Base-by-base conservation (phyloP, 2,329 filamentous ascomycete genomes). In the Aquanectria penicillioides region DNA sequence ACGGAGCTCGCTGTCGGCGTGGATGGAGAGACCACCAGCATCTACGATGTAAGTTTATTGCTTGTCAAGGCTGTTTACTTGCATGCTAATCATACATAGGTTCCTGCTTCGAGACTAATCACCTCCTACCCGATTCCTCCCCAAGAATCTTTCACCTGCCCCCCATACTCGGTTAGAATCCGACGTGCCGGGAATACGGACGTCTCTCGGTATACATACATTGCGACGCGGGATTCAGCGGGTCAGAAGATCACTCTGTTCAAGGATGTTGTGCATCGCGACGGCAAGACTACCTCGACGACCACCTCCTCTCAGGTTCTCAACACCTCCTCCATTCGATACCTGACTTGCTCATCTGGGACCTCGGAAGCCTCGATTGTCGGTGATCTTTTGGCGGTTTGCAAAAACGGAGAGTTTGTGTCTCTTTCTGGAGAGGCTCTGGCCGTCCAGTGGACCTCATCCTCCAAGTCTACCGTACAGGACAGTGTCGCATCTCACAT, bases 71-170 rank as follows among this genome's bases (percentile, higher is more conserved):
- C 25, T 17, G 26, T 23, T 12, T n/a, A 12, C 12, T 11, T 17
- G 52, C n/a, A 47, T 49, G 22, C 54, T 63, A 49, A 60, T 38
- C 13, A 23, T 22, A 59, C 25, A 57, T 62, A 90, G 87, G 80
- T 89, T 40, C 81, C 86, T 4, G 83, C 85, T 4, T 84, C 86
- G 6, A 81, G 84, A 60, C 77, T 89, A 61, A 81, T 89, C 66
- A 89, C 87, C 6, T 89, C 87, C 2, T 89, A 89, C 71, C 86
- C 87, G 18, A 83, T 90, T 59, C 85, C 87, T 22, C 88, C 87
- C 2, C 86, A 89, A 72, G 83, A 87, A 50, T 81, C 80, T 48
- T 88, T 90, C 71, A 86, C 86, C 51, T 89, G 87, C 73, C 74
- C 86, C 8, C 83, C 86, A 17, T 83, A 80, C 71, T 89, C 87